Percentiles rank a stretch among this genome's conserved stretches.
Conservation (phyloP, 345 rosid species). For the Sisymbrium altissimum region DNA sequence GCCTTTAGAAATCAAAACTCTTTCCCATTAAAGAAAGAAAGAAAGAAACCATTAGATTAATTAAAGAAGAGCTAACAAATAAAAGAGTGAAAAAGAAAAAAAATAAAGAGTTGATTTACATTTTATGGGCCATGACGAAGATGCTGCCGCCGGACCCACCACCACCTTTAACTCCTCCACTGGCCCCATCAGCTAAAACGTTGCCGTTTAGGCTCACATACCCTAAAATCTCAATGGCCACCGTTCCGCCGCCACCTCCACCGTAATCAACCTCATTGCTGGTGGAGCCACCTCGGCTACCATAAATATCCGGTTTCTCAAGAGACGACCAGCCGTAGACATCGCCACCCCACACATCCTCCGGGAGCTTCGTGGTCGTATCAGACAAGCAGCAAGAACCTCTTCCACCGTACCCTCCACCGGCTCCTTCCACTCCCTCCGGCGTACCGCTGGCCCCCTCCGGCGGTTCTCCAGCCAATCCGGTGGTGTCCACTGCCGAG, state of each 20-base stretch:
- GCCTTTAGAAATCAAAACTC: neutral
- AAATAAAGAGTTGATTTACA: constrained; percentile 42
- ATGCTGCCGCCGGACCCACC: constrained; percentile 99
- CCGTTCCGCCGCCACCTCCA: constrained; percentile 90
- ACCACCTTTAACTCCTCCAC: constrained; percentile 84
- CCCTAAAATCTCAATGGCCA: constrained; percentile 45
- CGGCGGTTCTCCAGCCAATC: constrained; percentile 76
- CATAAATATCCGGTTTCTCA: constrained; percentile 67
- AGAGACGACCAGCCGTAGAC: constrained; percentile 80
- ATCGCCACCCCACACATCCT: constrained; percentile 94
- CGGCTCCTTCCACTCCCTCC: constrained; percentile 80
- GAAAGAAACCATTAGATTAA: constrained; percentile 1
- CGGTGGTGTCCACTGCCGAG: constrained; percentile 65
- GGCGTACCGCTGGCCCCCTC: constrained; percentile 88
- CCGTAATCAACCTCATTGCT: constrained; percentile 86
- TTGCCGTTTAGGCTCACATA: constrained; percentile 52
- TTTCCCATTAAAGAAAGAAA: neutral
- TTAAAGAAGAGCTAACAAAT: constrained; percentile 7
- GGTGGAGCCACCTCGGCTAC: constrained; percentile 81
- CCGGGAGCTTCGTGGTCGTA: constrained; percentile 54
- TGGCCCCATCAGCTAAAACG: constrained; percentile 83
- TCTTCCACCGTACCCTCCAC: constrained; percentile 97
- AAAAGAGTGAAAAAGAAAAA: constrained; percentile 8
- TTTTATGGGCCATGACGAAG: constrained; percentile 60
- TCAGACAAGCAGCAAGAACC: constrained; percentile 79